Percentiles rank a stretch among this genome's conserved stretches.
These are phyloP conservation scores for Rubus idaeus DNA, from an alignment of 306 rosid species.

Conservation along the genomic window DNA sequence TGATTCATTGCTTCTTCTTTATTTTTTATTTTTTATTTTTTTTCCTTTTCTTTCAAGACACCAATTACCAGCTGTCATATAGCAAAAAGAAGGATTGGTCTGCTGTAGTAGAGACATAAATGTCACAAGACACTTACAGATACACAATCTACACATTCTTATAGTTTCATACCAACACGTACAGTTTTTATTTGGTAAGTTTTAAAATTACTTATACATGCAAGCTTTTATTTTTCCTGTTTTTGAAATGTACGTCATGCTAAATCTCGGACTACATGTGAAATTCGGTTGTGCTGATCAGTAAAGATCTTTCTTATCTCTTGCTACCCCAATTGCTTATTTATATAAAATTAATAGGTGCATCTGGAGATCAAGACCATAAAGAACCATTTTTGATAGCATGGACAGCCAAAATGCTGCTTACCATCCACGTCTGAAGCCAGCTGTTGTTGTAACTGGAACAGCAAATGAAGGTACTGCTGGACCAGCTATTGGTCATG, in stretches of 20 bases:
- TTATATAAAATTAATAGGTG: background rate
- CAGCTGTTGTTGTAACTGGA: slow-evolving; percentile 42
- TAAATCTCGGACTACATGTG: background rate
- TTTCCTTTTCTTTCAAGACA: too few species aligned
- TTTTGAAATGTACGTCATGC: background rate
- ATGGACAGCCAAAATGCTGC: slow-evolving; percentile 33
- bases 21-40: too few species aligned
- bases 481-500: slow-evolving; percentile 50
- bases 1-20: too few species aligned
- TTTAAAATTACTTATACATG: background rate
- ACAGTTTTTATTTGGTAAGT: background rate
- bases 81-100: background rate
- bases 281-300: background rate
- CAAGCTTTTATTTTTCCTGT: background rate
- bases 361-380: background rate
- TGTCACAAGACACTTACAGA: background rate
- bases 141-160: background rate
- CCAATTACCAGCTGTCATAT: too few species aligned
- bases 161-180: background rate
- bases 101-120: background rate
- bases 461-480: slow-evolving; percentile 48
- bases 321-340: background rate
- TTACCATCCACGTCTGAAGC: slow-evolving; percentile 32
- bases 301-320: background rate
- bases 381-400: slow-evolving; percentile 9